phyloP scores from a whole-genome alignment of 306 rosid species.

The Oemleria cerasiformis region DNA sequence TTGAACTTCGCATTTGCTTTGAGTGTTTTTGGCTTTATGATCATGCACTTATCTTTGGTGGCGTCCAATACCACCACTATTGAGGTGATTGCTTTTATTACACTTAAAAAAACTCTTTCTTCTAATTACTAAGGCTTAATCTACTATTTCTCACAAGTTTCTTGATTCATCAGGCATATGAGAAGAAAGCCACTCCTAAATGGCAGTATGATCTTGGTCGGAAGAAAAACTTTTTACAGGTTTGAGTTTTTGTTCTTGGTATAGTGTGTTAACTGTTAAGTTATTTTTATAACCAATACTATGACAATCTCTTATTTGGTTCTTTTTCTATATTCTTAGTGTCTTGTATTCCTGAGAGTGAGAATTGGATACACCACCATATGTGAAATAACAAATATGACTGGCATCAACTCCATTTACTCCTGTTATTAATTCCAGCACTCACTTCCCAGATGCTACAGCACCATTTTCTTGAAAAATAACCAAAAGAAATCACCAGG shows the following conservation, averaged over 20 bases:
- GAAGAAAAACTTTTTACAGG: conserved; percentile 66
- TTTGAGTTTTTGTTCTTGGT: conserved; percentile 17
- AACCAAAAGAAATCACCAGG: background rate
- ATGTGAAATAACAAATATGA: background rate
- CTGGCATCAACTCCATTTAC: background rate
- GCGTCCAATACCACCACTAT: conserved; percentile 67
- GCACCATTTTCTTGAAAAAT: background rate
- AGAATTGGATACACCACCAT: background rate
- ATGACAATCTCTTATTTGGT: background rate
- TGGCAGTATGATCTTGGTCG: conserved; percentile 73
- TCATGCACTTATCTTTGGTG: conserved; percentile 61
- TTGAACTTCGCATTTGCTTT: conserved; percentile 58
- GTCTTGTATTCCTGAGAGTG: background rate
- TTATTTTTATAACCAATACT: background rate
- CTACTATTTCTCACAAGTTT: conserved; percentile 15
- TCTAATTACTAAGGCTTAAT: conserved; percentile 11
- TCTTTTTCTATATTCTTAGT: background rate
- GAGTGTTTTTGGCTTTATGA: conserved; percentile 64
- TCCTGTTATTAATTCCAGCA: background rate
- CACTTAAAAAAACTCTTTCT: background rate
- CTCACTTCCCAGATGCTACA: background rate
- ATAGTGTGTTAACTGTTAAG: no score
- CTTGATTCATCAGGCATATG: conserved; percentile 53
- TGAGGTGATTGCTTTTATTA: conserved; percentile 46
- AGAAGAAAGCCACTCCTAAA: conserved; percentile 42